These are phyloP conservation scores for Curvularia sp. DNA, from an alignment of 2,329 filamentous ascomycete genomes.

Conservation along the genomic window DNA sequence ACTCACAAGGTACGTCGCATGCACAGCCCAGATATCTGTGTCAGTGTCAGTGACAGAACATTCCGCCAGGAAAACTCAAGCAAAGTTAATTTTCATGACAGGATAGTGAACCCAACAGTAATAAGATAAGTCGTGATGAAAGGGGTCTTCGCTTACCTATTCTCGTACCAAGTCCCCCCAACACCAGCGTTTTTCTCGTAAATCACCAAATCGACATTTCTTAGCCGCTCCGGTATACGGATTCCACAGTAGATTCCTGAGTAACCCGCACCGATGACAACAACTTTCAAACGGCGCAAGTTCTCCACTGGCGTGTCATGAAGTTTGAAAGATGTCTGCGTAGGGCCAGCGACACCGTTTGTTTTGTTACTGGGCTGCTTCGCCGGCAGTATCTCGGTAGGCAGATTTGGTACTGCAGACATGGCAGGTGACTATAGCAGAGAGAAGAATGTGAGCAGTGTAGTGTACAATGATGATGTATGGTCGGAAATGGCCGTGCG, in stretches of 20 bases:
- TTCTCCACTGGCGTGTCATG: conserved; percentile 53
- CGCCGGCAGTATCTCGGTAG: conserved; percentile 24
- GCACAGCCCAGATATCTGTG: conserved; percentile 53
- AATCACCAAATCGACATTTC: conserved; percentile 51
- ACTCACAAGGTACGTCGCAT: conserved; percentile 49
- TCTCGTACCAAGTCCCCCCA: conserved; percentile 52
- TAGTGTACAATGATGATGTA: not conserved
- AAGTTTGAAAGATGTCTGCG: conserved; percentile 36
- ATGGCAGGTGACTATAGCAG: conserved; percentile 23
- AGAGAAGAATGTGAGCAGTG: not conserved
- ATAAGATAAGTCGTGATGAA: not conserved
- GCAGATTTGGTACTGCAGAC: conserved; percentile 43
- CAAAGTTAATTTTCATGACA: not conserved
- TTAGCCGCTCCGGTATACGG: conserved; percentile 51
- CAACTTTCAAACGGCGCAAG: conserved; percentile 51
- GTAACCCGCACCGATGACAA: conserved; percentile 55
- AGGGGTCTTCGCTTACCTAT: conserved; percentile 24
- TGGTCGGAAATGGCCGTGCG: not conserved
- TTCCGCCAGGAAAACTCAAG: not conserved
- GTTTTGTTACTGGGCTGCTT: conserved; percentile 15
- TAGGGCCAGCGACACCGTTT: conserved; percentile 12
- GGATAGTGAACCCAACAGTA: too few species aligned
- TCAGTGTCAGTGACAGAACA: not conserved
- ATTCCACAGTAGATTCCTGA: conserved; percentile 56
- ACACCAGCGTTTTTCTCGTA: conserved; percentile 55